Base-by-base conservation (phyloP, 1,139 yeast species). In the Entelexis sorbosivorans region DNA sequence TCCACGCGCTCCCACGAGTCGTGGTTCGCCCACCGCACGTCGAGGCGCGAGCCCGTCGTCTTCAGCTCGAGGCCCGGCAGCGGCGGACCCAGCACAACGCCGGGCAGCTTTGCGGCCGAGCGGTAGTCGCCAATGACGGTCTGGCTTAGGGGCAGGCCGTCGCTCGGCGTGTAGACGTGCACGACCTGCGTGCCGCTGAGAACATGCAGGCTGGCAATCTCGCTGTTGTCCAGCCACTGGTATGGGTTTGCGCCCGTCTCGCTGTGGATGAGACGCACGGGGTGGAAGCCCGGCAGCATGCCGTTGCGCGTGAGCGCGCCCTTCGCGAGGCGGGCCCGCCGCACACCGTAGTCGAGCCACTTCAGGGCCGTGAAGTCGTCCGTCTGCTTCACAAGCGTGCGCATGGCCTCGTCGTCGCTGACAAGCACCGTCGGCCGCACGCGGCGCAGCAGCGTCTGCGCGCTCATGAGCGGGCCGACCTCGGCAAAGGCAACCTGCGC, bases 51-150 rank as follows among this genome's bases (percentile, higher is more conserved):
- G 9, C 44, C 38, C 11, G 26, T 31, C 16, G 31, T 45, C 38
- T 59, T 58, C n/a, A 61, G 57, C 48, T 67, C 70, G 9, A 61
- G 44, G 16, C 66, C 64, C 0, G 69, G 68, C 22, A 65, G 55
- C 2, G 66, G 64, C 2, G 72, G 65, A 2, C 73, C 73, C 52
- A 63, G 64, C 39, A 57, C 59, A 31, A 62, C 58, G 5, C 56
- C 56, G 11, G 57, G 59, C 38, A 53, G 53, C 36, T 52, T 44
- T 33, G 52, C 22, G 9, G 45, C n/a, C 19, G 54, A 38, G 13
- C 73, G 59, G 56, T 70, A 70, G 58, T 70, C 73, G 47, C 63
- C 66, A 16, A 62, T 52, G 26, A 60, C 54, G 3, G 73, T 69
- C 53, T 70, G 72, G 29, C 65, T 58, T 4, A 70, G 44, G 1